Evolutionary conservation across 441 rosid species (phyloP).

Genomic region (Adansonia madagascariensis): DNA sequence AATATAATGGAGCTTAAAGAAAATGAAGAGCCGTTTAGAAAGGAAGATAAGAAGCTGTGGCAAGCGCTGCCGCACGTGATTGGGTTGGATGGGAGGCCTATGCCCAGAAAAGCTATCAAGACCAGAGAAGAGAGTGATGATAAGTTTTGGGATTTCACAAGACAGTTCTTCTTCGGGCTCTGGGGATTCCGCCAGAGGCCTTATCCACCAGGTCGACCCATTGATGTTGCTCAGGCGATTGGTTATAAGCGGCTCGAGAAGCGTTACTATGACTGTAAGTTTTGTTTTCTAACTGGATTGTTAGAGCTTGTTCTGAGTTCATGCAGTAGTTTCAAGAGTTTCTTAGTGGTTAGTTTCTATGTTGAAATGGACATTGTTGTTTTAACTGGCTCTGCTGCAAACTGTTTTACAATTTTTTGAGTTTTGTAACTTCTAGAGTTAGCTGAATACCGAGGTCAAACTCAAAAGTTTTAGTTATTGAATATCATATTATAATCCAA

Average conservation of each 20-base stretch:
- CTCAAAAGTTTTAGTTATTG: neutral
- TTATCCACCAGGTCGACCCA: conserved; percentile 80
- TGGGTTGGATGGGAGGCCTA: conserved; percentile 82
- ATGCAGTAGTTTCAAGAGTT: neutral
- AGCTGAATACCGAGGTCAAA: neutral
- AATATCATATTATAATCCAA: neutral
- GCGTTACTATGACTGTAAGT: conserved; percentile 92
- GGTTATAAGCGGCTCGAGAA: conserved; percentile 86
- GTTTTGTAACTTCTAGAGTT: neutral
- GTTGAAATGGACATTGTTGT: neutral
- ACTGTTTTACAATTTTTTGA: neutral
- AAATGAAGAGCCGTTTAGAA: conserved; percentile 60
- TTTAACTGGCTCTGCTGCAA: neutral
- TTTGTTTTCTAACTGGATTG: neutral
- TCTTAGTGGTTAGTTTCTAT: neutral
- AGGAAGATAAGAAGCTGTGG: conserved; percentile 79
- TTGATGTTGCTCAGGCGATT: conserved; percentile 89
- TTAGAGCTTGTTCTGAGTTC: neutral
- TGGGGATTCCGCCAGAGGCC: conserved; percentile 93
- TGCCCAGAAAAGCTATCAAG: conserved; percentile 83
- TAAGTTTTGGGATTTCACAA: conserved; percentile 90
- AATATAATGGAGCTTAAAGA: conserved; percentile 64
- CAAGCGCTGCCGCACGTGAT: conserved; percentile 66
- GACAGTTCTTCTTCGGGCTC: conserved; percentile 82
- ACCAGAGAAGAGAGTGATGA: conserved; percentile 75